Percentiles rank a stretch among this genome's conserved stretches.
phyloP scores from a whole-genome alignment of 2,329 filamentous ascomycete species.

The Akanthomyces dipterigenus region DNA sequence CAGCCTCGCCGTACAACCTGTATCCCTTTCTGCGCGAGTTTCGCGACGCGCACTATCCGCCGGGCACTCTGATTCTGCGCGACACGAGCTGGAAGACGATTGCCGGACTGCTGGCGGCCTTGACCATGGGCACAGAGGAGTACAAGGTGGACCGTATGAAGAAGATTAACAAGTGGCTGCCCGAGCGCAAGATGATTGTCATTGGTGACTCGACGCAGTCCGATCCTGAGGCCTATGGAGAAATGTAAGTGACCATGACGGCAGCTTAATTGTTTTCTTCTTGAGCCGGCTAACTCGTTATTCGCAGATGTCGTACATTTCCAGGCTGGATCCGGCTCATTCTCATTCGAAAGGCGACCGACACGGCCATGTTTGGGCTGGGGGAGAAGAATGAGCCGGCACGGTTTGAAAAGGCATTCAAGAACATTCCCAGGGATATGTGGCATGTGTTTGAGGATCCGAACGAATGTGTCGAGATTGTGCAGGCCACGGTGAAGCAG shows the following conservation, averaged over 20 bases:
- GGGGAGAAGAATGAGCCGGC: slow-evolving; percentile 65
- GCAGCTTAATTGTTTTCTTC: neutral
- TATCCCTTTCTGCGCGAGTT: slow-evolving; percentile 81
- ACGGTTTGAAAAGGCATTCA: slow-evolving; percentile 79
- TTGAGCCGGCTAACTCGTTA: slow-evolving; percentile 13
- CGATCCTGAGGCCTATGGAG: slow-evolving; percentile 84
- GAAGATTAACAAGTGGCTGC: slow-evolving; percentile 74
- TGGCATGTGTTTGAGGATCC: slow-evolving; percentile 85
- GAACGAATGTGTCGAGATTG: slow-evolving; percentile 46
- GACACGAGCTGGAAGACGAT: slow-evolving; percentile 84
- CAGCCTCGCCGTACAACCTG: slow-evolving; percentile 88
- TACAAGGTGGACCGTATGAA: slow-evolving; percentile 80
- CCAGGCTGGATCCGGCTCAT: slow-evolving; percentile 77
- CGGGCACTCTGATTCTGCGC: slow-evolving; percentile 75
- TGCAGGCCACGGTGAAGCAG: slow-evolving; percentile 4
- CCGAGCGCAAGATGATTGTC: slow-evolving; percentile 69
- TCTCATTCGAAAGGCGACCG: slow-evolving; percentile 75
- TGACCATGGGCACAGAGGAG: slow-evolving; percentile 73
- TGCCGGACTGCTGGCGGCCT: slow-evolving; percentile 66
- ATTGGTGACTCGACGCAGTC: slow-evolving; percentile 89
- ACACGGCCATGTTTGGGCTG: slow-evolving; percentile 63
- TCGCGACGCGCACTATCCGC: slow-evolving; percentile 61
- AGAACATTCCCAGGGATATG: slow-evolving; percentile 57
- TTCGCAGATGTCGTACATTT: slow-evolving; percentile 49
- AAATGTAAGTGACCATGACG: slow-evolving; percentile 48